A percentile compares a stretch with the other conserved stretches of the same genome.
Conservation (phyloP, 495 filamentous ascomycete species). For the Collariella sp. region DNA sequence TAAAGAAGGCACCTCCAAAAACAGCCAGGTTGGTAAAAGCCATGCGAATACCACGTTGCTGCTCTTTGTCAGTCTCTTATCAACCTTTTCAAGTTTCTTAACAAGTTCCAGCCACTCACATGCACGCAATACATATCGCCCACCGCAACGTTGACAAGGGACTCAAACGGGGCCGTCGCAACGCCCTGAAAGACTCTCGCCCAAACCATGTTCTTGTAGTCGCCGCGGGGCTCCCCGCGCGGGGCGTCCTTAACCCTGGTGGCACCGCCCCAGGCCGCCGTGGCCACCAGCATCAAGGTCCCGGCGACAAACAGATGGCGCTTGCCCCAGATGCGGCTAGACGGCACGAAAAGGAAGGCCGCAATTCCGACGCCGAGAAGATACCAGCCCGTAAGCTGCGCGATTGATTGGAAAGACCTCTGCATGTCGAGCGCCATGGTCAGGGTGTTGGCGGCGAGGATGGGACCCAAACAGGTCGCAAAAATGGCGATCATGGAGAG, state of each 20-base stretch:
- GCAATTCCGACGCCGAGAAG: conserved; percentile 74
- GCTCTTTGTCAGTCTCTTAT: conserved; percentile 10
- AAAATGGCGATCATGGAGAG: conserved; percentile 75
- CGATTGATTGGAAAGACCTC: conserved; percentile 56
- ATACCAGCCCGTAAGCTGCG: conserved; percentile 80
- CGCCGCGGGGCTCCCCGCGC: too few relatives aligned
- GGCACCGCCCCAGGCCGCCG: conserved; percentile 71
- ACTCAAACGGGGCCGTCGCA: conserved; percentile 67
- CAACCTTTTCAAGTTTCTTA: background rate
- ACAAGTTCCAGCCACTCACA: conserved; percentile 37
- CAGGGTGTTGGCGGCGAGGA: conserved; percentile 81
- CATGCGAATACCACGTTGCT: conserved; percentile 83
- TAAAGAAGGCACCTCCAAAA: conserved; percentile 89
- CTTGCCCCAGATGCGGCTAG: conserved; percentile 87
- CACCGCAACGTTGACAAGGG: conserved; percentile 66
- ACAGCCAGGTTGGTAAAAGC: conserved; percentile 80
- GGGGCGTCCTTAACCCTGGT: conserved; percentile 37
- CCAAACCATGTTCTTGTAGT: conserved; percentile 63
- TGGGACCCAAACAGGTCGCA: conserved; percentile 68
- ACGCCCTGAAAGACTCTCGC: conserved; percentile 69
- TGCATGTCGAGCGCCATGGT: conserved; percentile 54
- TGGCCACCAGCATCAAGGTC: conserved; percentile 60
- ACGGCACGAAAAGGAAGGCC: conserved; percentile 75
- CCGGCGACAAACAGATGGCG: conserved; percentile 80
- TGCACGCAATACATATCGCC: conserved; percentile 74